A percentile compares a stretch with the other conserved stretches of the same genome.
phyloP scores from a whole-genome alignment of 208 protist species.

The Wallacemonas rigidus region DNA sequence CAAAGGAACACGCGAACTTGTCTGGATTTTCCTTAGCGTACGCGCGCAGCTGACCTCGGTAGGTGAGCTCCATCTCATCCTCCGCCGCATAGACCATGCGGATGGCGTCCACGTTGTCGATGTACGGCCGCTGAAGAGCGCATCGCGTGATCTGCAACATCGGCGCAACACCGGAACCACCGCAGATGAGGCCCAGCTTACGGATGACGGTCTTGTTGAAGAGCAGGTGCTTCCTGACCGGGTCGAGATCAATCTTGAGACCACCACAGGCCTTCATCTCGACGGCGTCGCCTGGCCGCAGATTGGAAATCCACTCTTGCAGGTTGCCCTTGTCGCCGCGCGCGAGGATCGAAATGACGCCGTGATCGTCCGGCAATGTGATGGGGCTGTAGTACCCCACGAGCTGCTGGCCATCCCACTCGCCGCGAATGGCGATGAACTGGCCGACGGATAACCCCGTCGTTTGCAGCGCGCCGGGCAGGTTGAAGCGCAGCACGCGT shows the following conservation, averaged over 20 bases:
- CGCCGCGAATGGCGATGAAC: slow-evolving; percentile 62
- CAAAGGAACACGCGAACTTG: slow-evolving; percentile 49
- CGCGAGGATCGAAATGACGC: slow-evolving; percentile 51
- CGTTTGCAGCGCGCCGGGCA: slow-evolving; percentile 57
- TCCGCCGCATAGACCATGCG: slow-evolving; percentile 66
- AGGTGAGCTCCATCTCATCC: slow-evolving; percentile 61
- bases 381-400: slow-evolving; percentile 75
- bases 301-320: slow-evolving; percentile 58
- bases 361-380: slow-evolving; percentile 57
- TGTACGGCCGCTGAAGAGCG: slow-evolving; percentile 47
- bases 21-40: slow-evolving; percentile 43
- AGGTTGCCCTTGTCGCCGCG: slow-evolving; percentile 68
- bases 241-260: slow-evolving; percentile 44
- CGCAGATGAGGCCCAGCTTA: slow-evolving; percentile 59
- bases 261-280: slow-evolving; percentile 69
- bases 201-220: slow-evolving; percentile 45
- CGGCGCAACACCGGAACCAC: slow-evolving; percentile 70
- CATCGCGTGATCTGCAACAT: slow-evolving; percentile 83
- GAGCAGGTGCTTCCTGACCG: slow-evolving; percentile 46
- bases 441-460: slow-evolving; percentile 61
- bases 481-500: slow-evolving; percentile 62
- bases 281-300: slow-evolving; percentile 69
- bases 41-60: slow-evolving; percentile 37
- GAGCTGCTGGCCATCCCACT: slow-evolving; percentile 52
- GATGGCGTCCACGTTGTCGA: slow-evolving; percentile 53